Percentiles rank a stretch among this genome's conserved stretches.
phyloP scores from a whole-genome alignment of 169 alveolate species.

The Cryptosporidium muris region DNA sequence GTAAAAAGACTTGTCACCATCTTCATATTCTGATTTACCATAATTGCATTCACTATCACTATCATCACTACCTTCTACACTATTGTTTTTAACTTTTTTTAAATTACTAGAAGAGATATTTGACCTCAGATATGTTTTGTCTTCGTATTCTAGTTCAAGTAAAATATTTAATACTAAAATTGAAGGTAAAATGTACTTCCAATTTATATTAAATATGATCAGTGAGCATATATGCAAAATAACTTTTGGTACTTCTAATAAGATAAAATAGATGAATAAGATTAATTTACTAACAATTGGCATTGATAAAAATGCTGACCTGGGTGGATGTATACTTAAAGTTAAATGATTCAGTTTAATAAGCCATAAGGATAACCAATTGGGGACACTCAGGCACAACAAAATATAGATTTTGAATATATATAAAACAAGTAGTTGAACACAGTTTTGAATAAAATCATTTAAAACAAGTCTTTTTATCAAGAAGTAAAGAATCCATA shows the following conservation, averaged over 20 bases:
- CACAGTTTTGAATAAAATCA: too few relatives aligned
- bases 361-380: too few relatives aligned
- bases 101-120: background rate
- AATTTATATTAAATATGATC: constrained; percentile 23
- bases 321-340: too few relatives aligned
- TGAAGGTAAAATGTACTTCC: constrained; percentile 37
- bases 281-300: too few relatives aligned
- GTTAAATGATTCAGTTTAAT: too few relatives aligned
- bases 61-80: constrained; percentile 1
- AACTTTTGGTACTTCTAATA: constrained; percentile 3
- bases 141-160: constrained; percentile 15
- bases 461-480: too few relatives aligned
- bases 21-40: background rate
- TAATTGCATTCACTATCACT: background rate
- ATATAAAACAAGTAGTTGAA: too few relatives aligned
- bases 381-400: too few relatives aligned
- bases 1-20: background rate
- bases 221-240: background rate
- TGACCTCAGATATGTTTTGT: background rate
- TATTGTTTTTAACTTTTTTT: background rate
- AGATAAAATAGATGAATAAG: background rate
- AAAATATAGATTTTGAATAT: too few relatives aligned
- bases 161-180: constrained; percentile 25
- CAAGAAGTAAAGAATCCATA: too few relatives aligned
- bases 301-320: too few relatives aligned